Evolutionary conservation across 2,329 filamentous ascomycete species (phyloP), one percentile per base, ranked within the genome.

Genomic region (Alternaria gansuensis): DNA sequence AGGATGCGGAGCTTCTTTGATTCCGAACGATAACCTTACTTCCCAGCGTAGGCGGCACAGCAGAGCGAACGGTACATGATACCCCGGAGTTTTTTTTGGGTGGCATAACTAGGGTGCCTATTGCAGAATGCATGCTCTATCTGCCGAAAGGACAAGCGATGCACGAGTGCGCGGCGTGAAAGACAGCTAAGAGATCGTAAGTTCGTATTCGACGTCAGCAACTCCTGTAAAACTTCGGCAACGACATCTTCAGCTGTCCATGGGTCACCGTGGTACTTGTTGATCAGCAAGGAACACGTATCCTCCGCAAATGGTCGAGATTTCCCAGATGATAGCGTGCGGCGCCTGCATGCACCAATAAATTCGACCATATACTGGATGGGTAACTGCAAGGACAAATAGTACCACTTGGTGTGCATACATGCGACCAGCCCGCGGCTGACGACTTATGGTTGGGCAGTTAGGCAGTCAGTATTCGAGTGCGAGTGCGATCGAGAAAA

Each of bases 401-500:
- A 29, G 51, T 56, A 54, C 59, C 28, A 50, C 62, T 55, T 57
- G 51, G 53, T 52, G 56, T 55, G 54, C 51, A 53, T 60, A 24
- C 36, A 60, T 51, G 54, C 54, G 54, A 59, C 51, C 36, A 41
- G 55, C 52, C 44, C 45, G 21, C 54, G 41, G 57, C 41, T 51
- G 50, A 60, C 56, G 54, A 51, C 59, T 57, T 56, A 53, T 48
- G 50, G 54, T 51, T 53, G 43, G 54, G 49, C 56, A 41, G 59
- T 64, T 56, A 58, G 63, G 59, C 61, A 60, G 54, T 58, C 23
- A 54, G 23, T 46, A 24, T 34, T 52, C 57, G 44, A 57, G 39
- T 51, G 53, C 54, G 48, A 58, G 51, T 59, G 56, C 55, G 54
- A 61, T 59, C 66, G 63, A 66, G 53, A 66, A 62, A 53, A 48